Conservation (phyloP, 371 early-diverging fungal species). For the Catenaria anguillulae region DNA sequence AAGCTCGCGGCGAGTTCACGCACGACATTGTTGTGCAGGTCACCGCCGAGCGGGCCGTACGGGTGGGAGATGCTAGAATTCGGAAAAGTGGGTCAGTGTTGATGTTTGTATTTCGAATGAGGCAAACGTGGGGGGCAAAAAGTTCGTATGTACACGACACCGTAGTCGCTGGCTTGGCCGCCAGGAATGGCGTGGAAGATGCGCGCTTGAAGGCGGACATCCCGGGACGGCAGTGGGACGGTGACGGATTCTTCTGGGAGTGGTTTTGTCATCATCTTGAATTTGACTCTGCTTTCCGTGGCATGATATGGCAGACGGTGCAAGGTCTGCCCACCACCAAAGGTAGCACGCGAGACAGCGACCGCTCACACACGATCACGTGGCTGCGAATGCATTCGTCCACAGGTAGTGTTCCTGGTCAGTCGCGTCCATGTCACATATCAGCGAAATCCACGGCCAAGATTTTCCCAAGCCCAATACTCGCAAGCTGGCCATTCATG, state of each 20-base stretch:
- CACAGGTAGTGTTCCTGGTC: too few relatives aligned
- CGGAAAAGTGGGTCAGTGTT: not conserved
- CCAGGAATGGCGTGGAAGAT: not conserved
- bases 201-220: not conserved
- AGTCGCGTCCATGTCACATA: too few relatives aligned
- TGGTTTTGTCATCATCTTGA: not conserved
- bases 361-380: too few relatives aligned
- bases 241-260: not conserved
- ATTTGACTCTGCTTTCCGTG: too few relatives aligned
- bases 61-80: slow-evolving; percentile 5
- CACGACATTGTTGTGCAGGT: slow-evolving; percentile 6
- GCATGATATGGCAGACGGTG: too few relatives aligned
- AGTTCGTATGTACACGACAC: not conserved
- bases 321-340: too few relatives aligned
- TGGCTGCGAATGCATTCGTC: too few relatives aligned
- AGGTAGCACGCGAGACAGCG: too few relatives aligned
- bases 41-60: slow-evolving; percentile 9
- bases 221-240: not conserved
- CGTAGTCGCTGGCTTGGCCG: not conserved
- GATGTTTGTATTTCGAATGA: too few relatives aligned
- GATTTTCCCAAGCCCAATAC: too few relatives aligned
- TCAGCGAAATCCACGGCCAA: too few relatives aligned
- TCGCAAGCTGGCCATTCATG: too few relatives aligned
- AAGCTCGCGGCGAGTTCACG: not conserved
- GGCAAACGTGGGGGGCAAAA: not conserved